Percentiles rank a stretch among this genome's conserved stretches.
Evolutionary conservation across 352 stramenopile genomes (phyloP).

Genomic region (Pythium coloratum): DNA sequence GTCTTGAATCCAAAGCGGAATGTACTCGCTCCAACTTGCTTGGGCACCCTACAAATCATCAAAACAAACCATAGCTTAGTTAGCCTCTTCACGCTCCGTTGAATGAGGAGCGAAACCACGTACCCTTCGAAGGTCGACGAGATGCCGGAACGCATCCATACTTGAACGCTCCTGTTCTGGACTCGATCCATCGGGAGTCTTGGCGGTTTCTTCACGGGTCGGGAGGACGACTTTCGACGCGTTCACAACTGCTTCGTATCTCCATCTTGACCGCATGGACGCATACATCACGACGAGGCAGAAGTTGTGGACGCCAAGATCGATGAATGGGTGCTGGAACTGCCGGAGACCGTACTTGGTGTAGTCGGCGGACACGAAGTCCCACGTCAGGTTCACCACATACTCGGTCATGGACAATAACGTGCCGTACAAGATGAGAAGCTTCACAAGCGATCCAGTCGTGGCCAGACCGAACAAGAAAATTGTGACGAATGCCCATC

Average conservation of each 20-base stretch:
- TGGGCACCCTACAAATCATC: constrained; percentile 42
- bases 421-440: constrained; percentile 69
- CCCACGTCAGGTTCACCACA: constrained; percentile 61
- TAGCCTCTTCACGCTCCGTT: background rate
- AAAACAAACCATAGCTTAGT: background rate
- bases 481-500: constrained; percentile 64
- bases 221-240: constrained; percentile 19
- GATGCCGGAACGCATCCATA: constrained; percentile 21
- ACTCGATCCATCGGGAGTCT: background rate
- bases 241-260: constrained; percentile 66
- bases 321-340: constrained; percentile 77
- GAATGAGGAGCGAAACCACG: background rate
- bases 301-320: constrained; percentile 74
- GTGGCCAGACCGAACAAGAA: constrained; percentile 56
- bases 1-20: constrained; percentile 69
- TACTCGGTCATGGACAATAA: constrained; percentile 62
- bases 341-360: constrained; percentile 55
- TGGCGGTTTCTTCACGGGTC: background rate
- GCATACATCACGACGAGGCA: constrained; percentile 78
- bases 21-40: constrained; percentile 46
- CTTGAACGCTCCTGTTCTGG: constrained; percentile 22
- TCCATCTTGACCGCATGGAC: constrained; percentile 75
- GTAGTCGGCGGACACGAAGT: constrained; percentile 49
- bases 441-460: constrained; percentile 40
- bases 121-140: constrained; percentile 23